Evolutionary conservation across 2,329 filamentous ascomycete species (phyloP).

Genomic region (Gliomastix tumulicola): DNA sequence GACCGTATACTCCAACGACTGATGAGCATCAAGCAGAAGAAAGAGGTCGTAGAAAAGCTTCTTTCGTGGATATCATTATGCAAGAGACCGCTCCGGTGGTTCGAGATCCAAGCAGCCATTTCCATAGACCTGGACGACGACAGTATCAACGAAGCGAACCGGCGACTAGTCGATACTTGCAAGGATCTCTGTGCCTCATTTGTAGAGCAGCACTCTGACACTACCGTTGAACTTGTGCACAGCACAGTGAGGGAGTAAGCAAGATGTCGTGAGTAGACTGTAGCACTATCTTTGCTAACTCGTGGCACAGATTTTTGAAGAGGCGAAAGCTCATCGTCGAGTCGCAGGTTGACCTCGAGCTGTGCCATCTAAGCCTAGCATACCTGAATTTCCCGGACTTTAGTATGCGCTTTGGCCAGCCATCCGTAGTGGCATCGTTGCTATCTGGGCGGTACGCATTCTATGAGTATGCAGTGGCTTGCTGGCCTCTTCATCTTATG

Average conservation of each 20-base stretch:
- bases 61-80: slow-evolving; percentile 5
- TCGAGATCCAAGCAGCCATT: slow-evolving; percentile 7
- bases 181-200: slow-evolving; percentile 5
- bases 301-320: background rate
- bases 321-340: background rate
- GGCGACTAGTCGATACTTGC: background rate
- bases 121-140: slow-evolving; percentile 6
- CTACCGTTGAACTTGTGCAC: slow-evolving; percentile 6
- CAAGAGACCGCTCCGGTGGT: slow-evolving; percentile 6
- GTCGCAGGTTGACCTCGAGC: background rate
- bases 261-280: background rate
- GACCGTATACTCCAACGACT: slow-evolving; percentile 3
- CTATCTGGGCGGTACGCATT: slow-evolving; percentile 1
- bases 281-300: background rate
- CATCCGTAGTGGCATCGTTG: slow-evolving; percentile 10
- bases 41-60: background rate
- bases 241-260: slow-evolving; percentile 5
- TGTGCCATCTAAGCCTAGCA: slow-evolving; percentile 2
- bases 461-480: background rate
- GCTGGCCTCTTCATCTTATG: slow-evolving; percentile 5
- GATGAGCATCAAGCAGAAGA: background rate
- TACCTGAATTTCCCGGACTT: slow-evolving; percentile 5
- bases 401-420: background rate
- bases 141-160: background rate
- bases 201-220: slow-evolving; percentile 5